phyloP scores from a whole-genome alignment of 805 yeast species.

The Torulaspora franciscae region DNA sequence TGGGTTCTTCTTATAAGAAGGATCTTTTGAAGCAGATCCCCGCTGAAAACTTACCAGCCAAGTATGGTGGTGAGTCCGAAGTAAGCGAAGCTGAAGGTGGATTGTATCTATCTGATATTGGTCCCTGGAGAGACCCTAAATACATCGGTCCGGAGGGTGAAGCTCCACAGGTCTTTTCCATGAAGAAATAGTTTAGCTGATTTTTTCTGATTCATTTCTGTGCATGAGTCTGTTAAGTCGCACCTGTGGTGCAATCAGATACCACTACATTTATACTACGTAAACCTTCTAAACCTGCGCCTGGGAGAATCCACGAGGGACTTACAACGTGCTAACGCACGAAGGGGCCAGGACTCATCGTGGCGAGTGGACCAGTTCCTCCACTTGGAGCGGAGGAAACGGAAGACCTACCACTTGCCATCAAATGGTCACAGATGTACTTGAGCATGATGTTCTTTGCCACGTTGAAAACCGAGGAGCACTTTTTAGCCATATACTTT shows the following conservation, averaged over 20 bases:
- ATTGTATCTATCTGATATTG: constrained; percentile 79
- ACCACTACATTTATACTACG: no score
- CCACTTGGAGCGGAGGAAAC: no score
- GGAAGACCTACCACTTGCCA: no score
- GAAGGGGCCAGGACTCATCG: no score
- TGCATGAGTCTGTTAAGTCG: not conserved
- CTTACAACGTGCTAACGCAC: no score
- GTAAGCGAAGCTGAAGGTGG: constrained; percentile 70
- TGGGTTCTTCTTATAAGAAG: constrained; percentile 71
- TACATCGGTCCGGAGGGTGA: constrained; percentile 94
- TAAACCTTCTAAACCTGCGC: no score
- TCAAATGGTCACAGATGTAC: no score
- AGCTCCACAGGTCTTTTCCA: constrained; percentile 60
- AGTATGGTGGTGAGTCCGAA: constrained; percentile 81
- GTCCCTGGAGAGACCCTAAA: constrained; percentile 94
- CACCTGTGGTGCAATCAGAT: not conserved
- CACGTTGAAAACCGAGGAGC: no score
- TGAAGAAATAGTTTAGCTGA: constrained; percentile 3
- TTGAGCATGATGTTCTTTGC: no score
- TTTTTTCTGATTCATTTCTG: not conserved
- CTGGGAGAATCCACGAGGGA: no score
- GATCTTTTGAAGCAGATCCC: constrained; percentile 91
- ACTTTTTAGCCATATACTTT: no score
- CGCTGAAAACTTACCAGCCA: constrained; percentile 81
- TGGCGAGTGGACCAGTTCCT: no score